Evolutionary conservation across 345 rosid species (phyloP), one percentile per base, ranked within the genome.

Genomic region (Odontarrhena argentea): DNA sequence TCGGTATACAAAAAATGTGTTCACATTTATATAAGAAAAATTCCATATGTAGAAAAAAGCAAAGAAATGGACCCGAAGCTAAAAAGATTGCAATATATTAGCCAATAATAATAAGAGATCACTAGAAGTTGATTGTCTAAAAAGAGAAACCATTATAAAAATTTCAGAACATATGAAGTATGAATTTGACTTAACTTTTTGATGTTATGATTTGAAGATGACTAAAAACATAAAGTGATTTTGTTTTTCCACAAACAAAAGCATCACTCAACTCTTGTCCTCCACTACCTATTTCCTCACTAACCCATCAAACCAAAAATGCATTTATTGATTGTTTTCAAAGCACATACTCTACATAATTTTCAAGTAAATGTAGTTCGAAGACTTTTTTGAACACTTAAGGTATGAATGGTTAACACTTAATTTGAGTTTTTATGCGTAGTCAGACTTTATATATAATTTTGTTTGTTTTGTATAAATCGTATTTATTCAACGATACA

Each of bases 161-260:
- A 0, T 61, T 26, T 44, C 22, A 46, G 43, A 63, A 63, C 52
- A 47, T 28, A 55, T 56, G 53, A 71, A 71, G 65, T 55, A 41
- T 56, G 46, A 71, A 71, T 22, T 32, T 71, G 76, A 64, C 59
- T 2, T 71, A 1, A 47, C 53, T 56, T 71, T 18, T 71, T 32
- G 58, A 47, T 63, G 65, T 55, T 40, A 71, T 47, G 76, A 71
- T 71, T 71, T 71, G 60, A 47, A 71, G 41, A 49, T 63, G 76
- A 71, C 76, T 64, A 71, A 48, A 18, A 48, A 56, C 65, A 56
- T 22, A 64, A 56, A 63, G 70, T 64, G 58, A 2, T 63, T 18
- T 55, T 63, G 22, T 47, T 63, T 62, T 55, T 28, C 12, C 57
- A 40, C 52, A 30, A 51, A 5, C 36, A 30, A 55, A 63, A 63